These are phyloP conservation scores for Hyaloraphidium curvatum DNA, from an alignment of 192 early-diverging fungal species.

Conservation along the genomic window DNA sequence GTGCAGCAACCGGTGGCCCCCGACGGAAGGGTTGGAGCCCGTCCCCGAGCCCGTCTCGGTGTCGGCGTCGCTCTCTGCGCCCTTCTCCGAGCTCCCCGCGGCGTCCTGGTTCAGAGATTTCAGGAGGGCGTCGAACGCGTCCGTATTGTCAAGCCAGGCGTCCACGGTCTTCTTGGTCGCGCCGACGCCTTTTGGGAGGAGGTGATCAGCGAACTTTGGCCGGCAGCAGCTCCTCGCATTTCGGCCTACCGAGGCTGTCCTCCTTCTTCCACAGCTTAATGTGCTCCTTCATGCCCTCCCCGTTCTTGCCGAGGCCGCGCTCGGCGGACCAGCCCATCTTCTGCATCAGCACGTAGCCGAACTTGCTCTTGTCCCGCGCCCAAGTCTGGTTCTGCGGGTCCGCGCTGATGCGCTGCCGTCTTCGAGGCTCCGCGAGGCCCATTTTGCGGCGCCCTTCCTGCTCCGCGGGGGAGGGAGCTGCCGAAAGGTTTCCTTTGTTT, in stretches of 20 bases:
- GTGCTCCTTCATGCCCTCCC: conserved; percentile 65
- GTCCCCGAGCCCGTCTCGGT: neutral
- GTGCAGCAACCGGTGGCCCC: conserved; percentile 11
- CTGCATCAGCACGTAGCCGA: conserved; percentile 75
- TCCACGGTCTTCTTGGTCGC: conserved; percentile 67
- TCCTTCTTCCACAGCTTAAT: conserved; percentile 73
- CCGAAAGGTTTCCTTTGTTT: neutral
- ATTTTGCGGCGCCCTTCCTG: too few relatives aligned
- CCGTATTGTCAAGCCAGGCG: conserved; percentile 89
- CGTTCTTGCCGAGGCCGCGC: conserved; percentile 75
- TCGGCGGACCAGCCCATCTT: conserved; percentile 95
- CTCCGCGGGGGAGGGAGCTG: too few relatives aligned
- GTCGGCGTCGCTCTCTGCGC: conserved; percentile 1
- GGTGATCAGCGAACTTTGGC: neutral
- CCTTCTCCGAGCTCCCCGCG: conserved; percentile 2
- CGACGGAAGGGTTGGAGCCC: neutral
- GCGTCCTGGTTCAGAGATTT: conserved; percentile 49
- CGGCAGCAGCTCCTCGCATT: too few relatives aligned
- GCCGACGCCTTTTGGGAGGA: conserved; percentile 32
- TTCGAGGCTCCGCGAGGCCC: conserved; percentile 47
- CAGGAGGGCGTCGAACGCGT: conserved; percentile 64
- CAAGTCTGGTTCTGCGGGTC: conserved; percentile 88
- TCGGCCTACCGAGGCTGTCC: conserved; percentile 60
- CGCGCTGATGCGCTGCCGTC: conserved; percentile 56
- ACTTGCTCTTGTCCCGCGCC: conserved; percentile 61